Percentiles rank a stretch among this genome's conserved stretches.
Conservation (phyloP, 2,329 filamentous ascomycete species). For the Teratosphaeria pseudoeucalypti region DNA sequence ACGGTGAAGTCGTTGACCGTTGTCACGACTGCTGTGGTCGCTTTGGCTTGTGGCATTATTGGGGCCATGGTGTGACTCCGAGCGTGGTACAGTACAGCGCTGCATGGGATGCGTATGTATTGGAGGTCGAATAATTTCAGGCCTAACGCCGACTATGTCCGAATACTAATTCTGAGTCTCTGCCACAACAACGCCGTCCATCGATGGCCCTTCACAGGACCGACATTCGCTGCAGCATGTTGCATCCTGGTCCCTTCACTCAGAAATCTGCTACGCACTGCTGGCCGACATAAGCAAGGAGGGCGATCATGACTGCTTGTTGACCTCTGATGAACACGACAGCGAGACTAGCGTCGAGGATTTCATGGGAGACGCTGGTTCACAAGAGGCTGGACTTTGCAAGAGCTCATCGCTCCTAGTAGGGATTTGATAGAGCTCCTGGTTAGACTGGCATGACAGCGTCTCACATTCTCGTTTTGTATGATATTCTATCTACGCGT, state of each 20-base stretch:
- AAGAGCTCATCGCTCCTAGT: not conserved
- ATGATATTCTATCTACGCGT: not conserved
- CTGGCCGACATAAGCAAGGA: not conserved
- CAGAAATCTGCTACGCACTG: not conserved
- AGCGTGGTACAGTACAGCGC: no score
- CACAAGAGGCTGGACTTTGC: not conserved
- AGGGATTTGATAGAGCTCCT: not conserved
- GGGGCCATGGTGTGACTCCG: slow-evolving; percentile 5
- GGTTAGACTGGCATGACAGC: not conserved
- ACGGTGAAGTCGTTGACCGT: slow-evolving; percentile 54
- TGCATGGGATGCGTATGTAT: no score
- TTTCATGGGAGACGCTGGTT: not conserved
- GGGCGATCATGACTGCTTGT: not conserved
- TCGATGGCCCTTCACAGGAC: no score
- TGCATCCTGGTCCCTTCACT: not conserved
- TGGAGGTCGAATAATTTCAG: not conserved
- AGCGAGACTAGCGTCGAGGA: not conserved
- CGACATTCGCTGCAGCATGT: no score
- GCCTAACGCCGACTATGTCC: not conserved
- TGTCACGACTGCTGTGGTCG: slow-evolving; percentile 2
- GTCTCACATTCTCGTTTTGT: not conserved
- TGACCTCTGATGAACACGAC: not conserved
- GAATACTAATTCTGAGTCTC: not conserved
- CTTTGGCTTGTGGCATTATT: slow-evolving; percentile 31
- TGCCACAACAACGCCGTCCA: no score